phyloP scores from a whole-genome alignment of 164 flowering plant genomes.

The Echeveria elegans region DNA sequence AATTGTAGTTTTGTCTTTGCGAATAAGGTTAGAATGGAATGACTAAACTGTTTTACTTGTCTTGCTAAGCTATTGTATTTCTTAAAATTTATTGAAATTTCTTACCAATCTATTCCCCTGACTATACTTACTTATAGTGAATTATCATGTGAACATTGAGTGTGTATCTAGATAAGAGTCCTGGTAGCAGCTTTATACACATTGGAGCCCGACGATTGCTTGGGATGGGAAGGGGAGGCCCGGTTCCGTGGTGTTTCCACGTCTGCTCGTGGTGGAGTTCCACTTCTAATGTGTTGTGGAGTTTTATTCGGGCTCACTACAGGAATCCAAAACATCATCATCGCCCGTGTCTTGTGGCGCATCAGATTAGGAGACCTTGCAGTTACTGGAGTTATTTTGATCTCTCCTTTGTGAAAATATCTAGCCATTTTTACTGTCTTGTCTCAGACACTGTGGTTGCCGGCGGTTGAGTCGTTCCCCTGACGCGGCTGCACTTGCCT shows the following conservation, averaged over 20 bases:
- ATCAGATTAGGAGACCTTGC: not conserved
- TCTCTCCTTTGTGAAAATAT: conserved; percentile 7
- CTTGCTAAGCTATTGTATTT: too few species aligned
- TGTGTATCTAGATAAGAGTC: not conserved
- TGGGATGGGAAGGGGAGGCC: not conserved
- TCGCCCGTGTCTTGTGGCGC: not conserved
- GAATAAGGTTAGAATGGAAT: too few species aligned
- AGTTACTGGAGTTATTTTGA: not conserved
- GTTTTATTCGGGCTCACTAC: conserved; percentile 3
- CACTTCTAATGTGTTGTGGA: not conserved
- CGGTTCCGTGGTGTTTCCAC: not conserved
- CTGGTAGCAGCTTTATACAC: not conserved
- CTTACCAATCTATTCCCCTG: too few species aligned
- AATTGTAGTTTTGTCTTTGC: too few species aligned
- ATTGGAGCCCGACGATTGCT: not conserved
- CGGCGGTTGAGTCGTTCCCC: not conserved
- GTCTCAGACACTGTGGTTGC: conserved; percentile 8
- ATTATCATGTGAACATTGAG: too few species aligned
- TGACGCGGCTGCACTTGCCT: conserved; percentile 2
- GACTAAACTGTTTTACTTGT: too few species aligned
- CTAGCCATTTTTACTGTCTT: conserved; percentile 8
- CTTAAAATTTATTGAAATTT: too few species aligned
- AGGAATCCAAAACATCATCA: not conserved
- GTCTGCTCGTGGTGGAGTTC: not conserved
- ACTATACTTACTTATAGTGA: too few species aligned